A percentile compares a stretch with the other conserved stretches of the same genome.
These are phyloP conservation scores for Helichrysum umbraculigerum DNA, from an alignment of 129 eudicot species.

Conservation along the genomic window DNA sequence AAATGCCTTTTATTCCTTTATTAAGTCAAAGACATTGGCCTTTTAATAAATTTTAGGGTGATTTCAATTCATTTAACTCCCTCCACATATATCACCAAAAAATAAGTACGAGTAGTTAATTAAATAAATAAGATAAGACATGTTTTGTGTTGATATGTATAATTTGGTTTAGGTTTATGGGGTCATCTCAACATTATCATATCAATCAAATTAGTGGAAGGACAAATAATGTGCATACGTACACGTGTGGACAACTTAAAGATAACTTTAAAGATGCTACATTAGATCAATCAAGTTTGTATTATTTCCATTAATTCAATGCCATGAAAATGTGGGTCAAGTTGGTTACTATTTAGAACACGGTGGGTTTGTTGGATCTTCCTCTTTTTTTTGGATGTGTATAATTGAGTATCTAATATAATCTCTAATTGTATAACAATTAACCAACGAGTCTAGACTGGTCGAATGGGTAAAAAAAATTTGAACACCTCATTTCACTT, in stretches of 20 bases:
- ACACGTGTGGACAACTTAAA: constrained; percentile 12
- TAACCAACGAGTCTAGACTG: too few relatives aligned
- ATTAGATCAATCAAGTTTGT: neutral
- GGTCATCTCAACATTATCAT: neutral
- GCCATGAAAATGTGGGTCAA: neutral
- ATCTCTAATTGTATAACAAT: too few relatives aligned
- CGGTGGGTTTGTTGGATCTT: too few relatives aligned
- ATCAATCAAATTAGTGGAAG: constrained; percentile 5
- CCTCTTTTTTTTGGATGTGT: too few relatives aligned
- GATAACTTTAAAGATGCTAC: neutral
- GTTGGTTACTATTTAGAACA: too few relatives aligned
- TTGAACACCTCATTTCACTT: too few relatives aligned
- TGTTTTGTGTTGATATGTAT: neutral
- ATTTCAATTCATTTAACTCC: neutral
- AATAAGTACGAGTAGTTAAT: too few relatives aligned
- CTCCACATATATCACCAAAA: too few relatives aligned
- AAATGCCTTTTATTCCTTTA: neutral
- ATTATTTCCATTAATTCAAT: neutral
- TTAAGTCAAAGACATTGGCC: too few relatives aligned
- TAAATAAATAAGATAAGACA: neutral
- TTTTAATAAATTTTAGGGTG: neutral
- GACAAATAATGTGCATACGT: neutral
- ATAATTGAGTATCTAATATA: too few relatives aligned
- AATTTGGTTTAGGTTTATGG: neutral
- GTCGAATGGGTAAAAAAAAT: too few relatives aligned